phyloP scores from a whole-genome alignment of 2,329 filamentous ascomycete genomes.

The Penicillium sp. region DNA sequence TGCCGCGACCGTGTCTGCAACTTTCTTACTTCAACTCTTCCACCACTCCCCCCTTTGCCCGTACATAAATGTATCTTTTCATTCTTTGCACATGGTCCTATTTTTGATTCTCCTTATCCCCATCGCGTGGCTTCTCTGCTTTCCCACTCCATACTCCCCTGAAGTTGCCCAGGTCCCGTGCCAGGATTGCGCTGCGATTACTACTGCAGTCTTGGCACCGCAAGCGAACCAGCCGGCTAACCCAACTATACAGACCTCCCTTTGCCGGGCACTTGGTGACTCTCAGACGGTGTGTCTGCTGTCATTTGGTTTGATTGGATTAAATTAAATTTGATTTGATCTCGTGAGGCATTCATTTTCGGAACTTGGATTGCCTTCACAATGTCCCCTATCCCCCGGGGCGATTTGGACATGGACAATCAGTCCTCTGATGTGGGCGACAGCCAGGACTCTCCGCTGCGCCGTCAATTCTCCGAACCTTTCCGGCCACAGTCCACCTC shows the following conservation, averaged over 20 bases:
- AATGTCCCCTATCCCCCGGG: slow-evolving; percentile 41
- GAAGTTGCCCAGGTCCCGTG: too few relatives aligned
- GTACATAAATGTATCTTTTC: slow-evolving; percentile 4
- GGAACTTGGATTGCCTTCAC: slow-evolving; percentile 8
- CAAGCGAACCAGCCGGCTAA: slow-evolving; percentile 42
- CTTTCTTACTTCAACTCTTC: slow-evolving; percentile 12
- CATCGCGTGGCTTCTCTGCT: background rate
- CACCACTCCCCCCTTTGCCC: slow-evolving; percentile 2
- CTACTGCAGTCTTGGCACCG: slow-evolving; percentile 38
- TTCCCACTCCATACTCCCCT: background rate
- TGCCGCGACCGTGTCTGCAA: slow-evolving; percentile 31
- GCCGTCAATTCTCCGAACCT: slow-evolving; percentile 46
- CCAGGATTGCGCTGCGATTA: too few relatives aligned
- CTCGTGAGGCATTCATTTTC: too few relatives aligned
- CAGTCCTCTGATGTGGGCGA: slow-evolving; percentile 42
- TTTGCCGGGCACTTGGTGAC: too few relatives aligned
- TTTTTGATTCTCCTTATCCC: slow-evolving; percentile 5
- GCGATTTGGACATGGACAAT: slow-evolving; percentile 40
- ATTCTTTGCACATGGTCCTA: slow-evolving; percentile 4
- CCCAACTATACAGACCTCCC: slow-evolving; percentile 34
- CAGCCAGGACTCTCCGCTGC: slow-evolving; percentile 41
- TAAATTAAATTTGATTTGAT: too few relatives aligned
- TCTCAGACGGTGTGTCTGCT: too few relatives aligned
- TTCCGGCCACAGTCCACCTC: slow-evolving; percentile 39
- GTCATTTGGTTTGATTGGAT: too few relatives aligned